Percentiles rank a stretch among this genome's conserved stretches.
Evolutionary conservation across 2,329 filamentous ascomycete species (phyloP).

Genomic region (Fusarium pseudoanthophilum): DNA sequence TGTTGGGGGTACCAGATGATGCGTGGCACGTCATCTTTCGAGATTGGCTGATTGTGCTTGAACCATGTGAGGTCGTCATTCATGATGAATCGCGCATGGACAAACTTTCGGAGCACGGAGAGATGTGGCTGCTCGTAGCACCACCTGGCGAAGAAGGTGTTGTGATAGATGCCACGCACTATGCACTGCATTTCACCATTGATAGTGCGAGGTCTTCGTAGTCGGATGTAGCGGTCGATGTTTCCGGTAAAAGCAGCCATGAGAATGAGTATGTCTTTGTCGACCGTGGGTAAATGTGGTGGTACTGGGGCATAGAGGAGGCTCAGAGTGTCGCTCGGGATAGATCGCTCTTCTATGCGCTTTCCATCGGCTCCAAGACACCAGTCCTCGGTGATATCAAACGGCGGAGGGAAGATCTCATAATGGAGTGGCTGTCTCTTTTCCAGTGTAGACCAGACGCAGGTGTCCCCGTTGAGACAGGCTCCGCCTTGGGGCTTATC

Average conservation of each 20-base stretch:
- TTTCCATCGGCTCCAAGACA: background rate
- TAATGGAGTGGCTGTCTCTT: background rate
- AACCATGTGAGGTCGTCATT: background rate
- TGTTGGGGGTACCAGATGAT: background rate
- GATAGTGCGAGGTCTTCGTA: slow-evolving; percentile 43
- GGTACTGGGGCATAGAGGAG: slow-evolving; percentile 46
- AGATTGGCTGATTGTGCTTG: too few species aligned
- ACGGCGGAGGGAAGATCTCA: background rate
- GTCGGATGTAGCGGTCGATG: slow-evolving; percentile 52
- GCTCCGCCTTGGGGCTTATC: background rate
- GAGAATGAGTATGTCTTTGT: slow-evolving; percentile 53
- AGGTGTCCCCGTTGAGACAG: slow-evolving; percentile 27
- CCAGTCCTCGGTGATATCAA: slow-evolving; percentile 22
- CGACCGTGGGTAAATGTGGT: slow-evolving; percentile 48
- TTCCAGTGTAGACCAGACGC: background rate
- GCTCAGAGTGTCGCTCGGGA: background rate
- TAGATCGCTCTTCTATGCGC: background rate
- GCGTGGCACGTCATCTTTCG: background rate
- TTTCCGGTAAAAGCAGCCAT: slow-evolving; percentile 53
- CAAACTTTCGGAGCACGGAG: background rate
- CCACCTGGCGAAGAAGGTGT: slow-evolving; percentile 2
- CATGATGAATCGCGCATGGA: background rate
- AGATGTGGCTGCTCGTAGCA: background rate
- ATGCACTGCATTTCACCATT: slow-evolving; percentile 3
- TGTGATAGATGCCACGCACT: slow-evolving; percentile 4